These are phyloP conservation scores for Mycotypha africana DNA, from an alignment of 371 early-diverging fungal genomes.

Conservation along the genomic window DNA sequence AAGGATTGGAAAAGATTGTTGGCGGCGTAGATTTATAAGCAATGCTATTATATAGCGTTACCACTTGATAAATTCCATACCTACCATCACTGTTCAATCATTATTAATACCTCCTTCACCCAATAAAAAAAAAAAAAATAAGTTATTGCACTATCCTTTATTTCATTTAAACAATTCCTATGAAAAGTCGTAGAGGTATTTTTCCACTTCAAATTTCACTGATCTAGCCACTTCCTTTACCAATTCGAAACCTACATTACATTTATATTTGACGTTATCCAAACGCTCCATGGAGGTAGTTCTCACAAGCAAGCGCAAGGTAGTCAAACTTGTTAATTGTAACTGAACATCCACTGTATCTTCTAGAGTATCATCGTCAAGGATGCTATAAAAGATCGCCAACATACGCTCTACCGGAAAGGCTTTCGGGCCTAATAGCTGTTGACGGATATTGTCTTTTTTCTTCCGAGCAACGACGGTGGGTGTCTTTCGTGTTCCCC, in stretches of 20 bases:
- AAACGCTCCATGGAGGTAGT: constrained; percentile 66
- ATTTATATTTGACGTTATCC: constrained; percentile 77
- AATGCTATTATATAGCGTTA: too few relatives aligned
- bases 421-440: constrained; percentile 82
- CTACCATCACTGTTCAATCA: too few relatives aligned
- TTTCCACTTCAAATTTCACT: constrained; percentile 76
- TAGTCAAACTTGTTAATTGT: constrained; percentile 77
- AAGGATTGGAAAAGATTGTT: too few relatives aligned
- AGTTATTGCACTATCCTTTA: too few relatives aligned
- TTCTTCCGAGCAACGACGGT: constrained; percentile 27
- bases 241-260: constrained; percentile 79
- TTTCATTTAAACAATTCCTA: too few relatives aligned
- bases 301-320: constrained; percentile 66
- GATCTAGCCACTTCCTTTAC: constrained; percentile 60
- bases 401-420: constrained; percentile 92
- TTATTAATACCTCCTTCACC: too few relatives aligned
- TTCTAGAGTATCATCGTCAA: constrained; percentile 63
- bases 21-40: too few relatives aligned
- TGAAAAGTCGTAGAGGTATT: constrained; percentile 77
- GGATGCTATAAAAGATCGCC: constrained; percentile 90
- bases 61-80: too few relatives aligned
- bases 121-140: too few relatives aligned
- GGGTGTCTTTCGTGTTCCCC: constrained; percentile 30
- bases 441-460: constrained; percentile 70
- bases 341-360: constrained; percentile 73